These are phyloP conservation scores for Trichophyton mentagrophytes DNA, from an alignment of 2,329 filamentous ascomycete species.

Conservation along the genomic window DNA sequence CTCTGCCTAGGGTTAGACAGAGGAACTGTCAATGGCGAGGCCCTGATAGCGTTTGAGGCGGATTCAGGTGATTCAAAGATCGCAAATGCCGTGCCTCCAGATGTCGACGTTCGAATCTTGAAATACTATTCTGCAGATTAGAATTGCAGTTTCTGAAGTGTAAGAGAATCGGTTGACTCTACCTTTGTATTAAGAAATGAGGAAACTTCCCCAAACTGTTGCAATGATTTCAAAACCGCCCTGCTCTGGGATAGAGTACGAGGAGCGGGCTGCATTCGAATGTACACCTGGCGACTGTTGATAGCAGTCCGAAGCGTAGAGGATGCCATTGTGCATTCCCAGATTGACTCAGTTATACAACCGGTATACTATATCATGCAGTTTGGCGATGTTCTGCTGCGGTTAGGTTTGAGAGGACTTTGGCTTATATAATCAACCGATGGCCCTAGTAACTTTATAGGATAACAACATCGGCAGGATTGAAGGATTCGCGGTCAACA, in stretches of 20 bases:
- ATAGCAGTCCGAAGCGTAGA: slow-evolving; percentile 3
- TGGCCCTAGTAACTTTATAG: neutral
- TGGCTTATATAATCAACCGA: too few species aligned
- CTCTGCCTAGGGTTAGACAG: slow-evolving; percentile 7
- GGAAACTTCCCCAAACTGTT: slow-evolving; percentile 31
- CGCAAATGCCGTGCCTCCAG: slow-evolving; percentile 19
- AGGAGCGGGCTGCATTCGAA: slow-evolving; percentile 20
- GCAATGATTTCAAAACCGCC: slow-evolving; percentile 25
- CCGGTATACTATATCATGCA: neutral
- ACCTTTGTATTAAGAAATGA: slow-evolving; percentile 29
- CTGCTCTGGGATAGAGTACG: slow-evolving; percentile 24
- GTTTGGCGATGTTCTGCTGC: neutral
- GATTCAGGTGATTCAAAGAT: slow-evolving; percentile 28
- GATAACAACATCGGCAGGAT: too few species aligned
- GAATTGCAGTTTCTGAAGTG: neutral
- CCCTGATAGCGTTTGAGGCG: slow-evolving; percentile 22
- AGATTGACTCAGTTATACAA: neutral
- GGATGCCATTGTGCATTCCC: slow-evolving; percentile 3
- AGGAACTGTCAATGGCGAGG: slow-evolving; percentile 22
- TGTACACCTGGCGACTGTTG: slow-evolving; percentile 19
- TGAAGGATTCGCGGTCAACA: too few species aligned
- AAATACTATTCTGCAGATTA: neutral
- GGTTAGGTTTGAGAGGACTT: too few species aligned
- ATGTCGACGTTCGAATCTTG: slow-evolving; percentile 6
- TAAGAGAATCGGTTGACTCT: neutral